A percentile compares a stretch with the other conserved stretches of the same genome.
Evolutionary conservation across 345 rosid genomes (phyloP).

Genomic region (Cardamine occulta): DNA sequence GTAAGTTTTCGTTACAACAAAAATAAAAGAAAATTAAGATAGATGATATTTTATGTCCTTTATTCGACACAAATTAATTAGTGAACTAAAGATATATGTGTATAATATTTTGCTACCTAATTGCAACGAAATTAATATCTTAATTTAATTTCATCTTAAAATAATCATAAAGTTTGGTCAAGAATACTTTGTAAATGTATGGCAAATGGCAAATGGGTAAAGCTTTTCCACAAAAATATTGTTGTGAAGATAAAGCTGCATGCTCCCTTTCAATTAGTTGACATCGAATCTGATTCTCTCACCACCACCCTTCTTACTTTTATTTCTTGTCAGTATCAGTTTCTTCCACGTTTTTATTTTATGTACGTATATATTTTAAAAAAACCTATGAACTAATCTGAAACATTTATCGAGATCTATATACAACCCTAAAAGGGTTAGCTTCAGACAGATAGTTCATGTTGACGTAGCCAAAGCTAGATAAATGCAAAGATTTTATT

Average conservation of each 20-base stretch:
- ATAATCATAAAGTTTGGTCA: background rate
- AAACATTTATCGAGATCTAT: background rate
- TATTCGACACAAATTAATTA: background rate
- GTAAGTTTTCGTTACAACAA: background rate
- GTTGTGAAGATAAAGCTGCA: slow-evolving; percentile 37
- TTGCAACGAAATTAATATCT: background rate
- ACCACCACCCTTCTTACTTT: slow-evolving; percentile 38
- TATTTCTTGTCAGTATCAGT: slow-evolving; percentile 33
- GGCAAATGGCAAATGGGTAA: slow-evolving; percentile 31
- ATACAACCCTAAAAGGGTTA: background rate
- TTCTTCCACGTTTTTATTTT: slow-evolving; percentile 22
- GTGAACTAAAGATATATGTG: background rate
- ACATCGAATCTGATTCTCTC: slow-evolving; percentile 46
- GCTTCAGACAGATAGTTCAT: background rate
- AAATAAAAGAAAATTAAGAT: background rate
- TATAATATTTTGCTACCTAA: background rate
- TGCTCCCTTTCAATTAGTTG: slow-evolving; percentile 30
- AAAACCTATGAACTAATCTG: background rate
- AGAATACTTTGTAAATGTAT: slow-evolving; percentile 22
- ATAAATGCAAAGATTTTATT: too few species aligned
- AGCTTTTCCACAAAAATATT: slow-evolving; percentile 19
- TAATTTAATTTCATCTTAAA: background rate
- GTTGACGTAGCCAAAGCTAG: too few species aligned
- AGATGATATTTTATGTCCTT: background rate
- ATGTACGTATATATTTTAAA: background rate